These are phyloP conservation scores for Cordia subcordata DNA, from an alignment of 257 asterid species.

Conservation along the genomic window DNA sequence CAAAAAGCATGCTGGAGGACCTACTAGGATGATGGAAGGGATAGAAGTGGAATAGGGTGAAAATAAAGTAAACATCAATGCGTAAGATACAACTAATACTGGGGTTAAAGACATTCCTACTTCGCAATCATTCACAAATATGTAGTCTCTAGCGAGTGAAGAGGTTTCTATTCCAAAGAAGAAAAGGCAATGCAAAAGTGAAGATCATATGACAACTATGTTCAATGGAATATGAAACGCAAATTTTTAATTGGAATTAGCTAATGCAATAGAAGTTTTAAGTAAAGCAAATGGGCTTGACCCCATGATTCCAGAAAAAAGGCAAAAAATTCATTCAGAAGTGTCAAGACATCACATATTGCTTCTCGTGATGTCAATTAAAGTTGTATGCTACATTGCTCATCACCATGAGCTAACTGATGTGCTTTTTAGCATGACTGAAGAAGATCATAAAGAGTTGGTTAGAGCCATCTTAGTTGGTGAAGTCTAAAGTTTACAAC, in stretches of 20 bases:
- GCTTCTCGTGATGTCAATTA: not conserved
- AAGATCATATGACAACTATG: not conserved
- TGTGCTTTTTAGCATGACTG: not conserved
- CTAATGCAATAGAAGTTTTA: too few species aligned
- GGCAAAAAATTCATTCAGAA: not conserved
- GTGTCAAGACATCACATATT: not conserved
- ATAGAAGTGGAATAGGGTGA: not conserved
- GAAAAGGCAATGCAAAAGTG: not conserved
- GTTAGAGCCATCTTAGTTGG: not conserved
- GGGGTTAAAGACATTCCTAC: not conserved
- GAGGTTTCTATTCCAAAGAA: not conserved
- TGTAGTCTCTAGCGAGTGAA: not conserved
- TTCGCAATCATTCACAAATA: too few species aligned
- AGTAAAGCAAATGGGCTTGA: not conserved
- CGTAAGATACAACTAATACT: not conserved
- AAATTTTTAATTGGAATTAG: not conserved
- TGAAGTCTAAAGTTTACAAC: too few species aligned
- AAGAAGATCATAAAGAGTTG: not conserved
- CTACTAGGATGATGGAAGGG: not conserved
- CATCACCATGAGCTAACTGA: not conserved
- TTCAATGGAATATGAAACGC: not conserved
- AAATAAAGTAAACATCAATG: not conserved
- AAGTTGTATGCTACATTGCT: not conserved
- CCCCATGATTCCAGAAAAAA: not conserved
- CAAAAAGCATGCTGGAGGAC: not conserved